A percentile compares a stretch with the other conserved stretches of the same genome.
Conservation (phyloP, 257 asterid genomes). For the Haberlea rhodopensis region DNA sequence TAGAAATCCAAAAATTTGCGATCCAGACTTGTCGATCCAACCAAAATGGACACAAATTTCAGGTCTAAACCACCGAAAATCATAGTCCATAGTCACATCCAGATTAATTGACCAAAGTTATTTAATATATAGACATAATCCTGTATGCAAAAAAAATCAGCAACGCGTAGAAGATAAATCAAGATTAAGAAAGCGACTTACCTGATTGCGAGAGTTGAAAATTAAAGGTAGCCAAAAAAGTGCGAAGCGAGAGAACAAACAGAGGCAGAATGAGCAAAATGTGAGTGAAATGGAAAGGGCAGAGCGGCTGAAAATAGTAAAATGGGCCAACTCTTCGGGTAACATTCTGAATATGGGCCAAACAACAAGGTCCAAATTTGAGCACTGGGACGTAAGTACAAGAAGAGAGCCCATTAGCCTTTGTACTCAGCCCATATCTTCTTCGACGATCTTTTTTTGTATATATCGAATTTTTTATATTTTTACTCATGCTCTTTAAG, state of each 20-base stretch:
- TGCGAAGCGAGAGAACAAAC: background rate
- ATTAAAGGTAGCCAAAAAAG: background rate
- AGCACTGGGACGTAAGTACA: background rate
- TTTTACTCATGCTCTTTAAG: too few species aligned
- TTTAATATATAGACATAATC: constrained; percentile 5
- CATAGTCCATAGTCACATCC: background rate
- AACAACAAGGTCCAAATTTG: background rate
- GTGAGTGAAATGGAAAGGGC: too few species aligned
- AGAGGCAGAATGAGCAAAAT: constrained; percentile 1
- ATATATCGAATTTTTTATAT: too few species aligned
- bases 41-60: background rate
- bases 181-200: background rate
- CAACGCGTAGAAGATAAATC: background rate
- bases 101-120: constrained; percentile 12
- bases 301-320: too few species aligned
- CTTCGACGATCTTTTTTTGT: too few species aligned
- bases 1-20: too few species aligned
- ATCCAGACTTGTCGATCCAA: constrained; percentile 19
- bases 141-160: constrained; percentile 3
- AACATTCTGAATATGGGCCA: background rate
- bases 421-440: background rate
- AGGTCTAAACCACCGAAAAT: background rate
- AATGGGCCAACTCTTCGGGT: constrained; percentile 9
- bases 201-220: constrained; percentile 19
- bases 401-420: background rate